Conservation (phyloP, 2,329 filamentous ascomycete species). For the Pseudogymnoascus pannorum region DNA sequence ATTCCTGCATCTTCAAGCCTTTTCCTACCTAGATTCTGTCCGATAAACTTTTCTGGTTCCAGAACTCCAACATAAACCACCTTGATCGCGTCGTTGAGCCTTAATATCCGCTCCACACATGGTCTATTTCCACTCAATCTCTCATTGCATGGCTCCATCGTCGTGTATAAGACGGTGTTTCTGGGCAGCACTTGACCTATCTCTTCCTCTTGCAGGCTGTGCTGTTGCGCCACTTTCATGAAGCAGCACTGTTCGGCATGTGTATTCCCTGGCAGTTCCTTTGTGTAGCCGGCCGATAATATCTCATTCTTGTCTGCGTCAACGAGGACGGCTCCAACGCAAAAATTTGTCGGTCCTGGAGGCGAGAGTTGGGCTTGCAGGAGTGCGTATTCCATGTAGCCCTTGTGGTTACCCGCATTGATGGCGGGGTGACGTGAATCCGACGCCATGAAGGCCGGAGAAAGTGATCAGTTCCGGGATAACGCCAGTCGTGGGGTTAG, state of each 20-base stretch:
- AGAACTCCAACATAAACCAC: conserved; percentile 81
- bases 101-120: conserved; percentile 73
- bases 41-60: conserved; percentile 87
- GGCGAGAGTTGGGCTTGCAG: conserved; percentile 71
- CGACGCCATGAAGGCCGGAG: conserved; percentile 13
- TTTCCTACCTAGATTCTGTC: conserved; percentile 65
- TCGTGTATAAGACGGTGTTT: conserved; percentile 69
- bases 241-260: conserved; percentile 94
- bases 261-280: conserved; percentile 87
- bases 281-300: conserved; percentile 77
- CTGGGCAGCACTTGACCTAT: conserved; percentile 46
- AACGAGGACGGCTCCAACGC: conserved; percentile 86
- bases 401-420: conserved; percentile 19
- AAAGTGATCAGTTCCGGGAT: background rate
- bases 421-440: conserved; percentile 17
- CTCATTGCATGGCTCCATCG: conserved; percentile 78
- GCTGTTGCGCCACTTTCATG: conserved; percentile 54
- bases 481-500: background rate
- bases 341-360: conserved; percentile 83
- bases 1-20: conserved; percentile 68
- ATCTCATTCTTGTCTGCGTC: conserved; percentile 49
- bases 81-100: conserved; percentile 46
- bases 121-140: conserved; percentile 67
- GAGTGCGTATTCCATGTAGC: conserved; percentile 65
- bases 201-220: conserved; percentile 44